These are phyloP conservation scores for Blastomyces gilchristii DNA, from an alignment of 2,329 filamentous ascomycete genomes.

Conservation along the genomic window DNA sequence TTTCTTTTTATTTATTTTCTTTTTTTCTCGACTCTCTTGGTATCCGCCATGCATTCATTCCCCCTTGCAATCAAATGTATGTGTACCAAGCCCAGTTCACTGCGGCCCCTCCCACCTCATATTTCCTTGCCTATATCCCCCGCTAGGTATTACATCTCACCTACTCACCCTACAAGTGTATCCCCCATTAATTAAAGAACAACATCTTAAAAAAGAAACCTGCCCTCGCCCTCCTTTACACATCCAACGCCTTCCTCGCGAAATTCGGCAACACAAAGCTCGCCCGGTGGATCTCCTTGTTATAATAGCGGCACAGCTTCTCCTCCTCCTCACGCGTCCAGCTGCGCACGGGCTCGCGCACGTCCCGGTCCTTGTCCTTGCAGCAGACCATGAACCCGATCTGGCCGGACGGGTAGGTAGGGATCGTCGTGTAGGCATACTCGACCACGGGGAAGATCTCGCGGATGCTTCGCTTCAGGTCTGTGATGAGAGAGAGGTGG, in stretches of 20 bases:
- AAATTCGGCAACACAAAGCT: constrained; percentile 90
- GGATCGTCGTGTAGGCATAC: constrained; percentile 97
- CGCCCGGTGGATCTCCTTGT: constrained; percentile 89
- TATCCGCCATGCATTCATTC: background rate
- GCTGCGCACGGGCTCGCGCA: constrained; percentile 71
- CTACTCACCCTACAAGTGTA: background rate
- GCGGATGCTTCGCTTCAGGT: constrained; percentile 93
- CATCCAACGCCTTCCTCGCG: constrained; percentile 59
- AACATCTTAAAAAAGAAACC: background rate
- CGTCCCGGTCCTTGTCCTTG: constrained; percentile 79
- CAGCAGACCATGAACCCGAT: constrained; percentile 99
- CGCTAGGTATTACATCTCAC: background rate
- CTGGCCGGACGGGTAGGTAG: constrained; percentile 96
- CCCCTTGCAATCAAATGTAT: background rate
- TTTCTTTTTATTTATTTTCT: background rate
- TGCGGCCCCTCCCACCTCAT: too few species aligned
- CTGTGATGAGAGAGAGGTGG: constrained; percentile 82
- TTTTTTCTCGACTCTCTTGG: background rate
- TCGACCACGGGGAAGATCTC: constrained; percentile 96
- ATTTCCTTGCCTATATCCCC: background rate
- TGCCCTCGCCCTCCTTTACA: background rate
- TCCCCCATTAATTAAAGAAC: background rate
- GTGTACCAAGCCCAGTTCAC: too few species aligned
- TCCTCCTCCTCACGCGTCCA: constrained; percentile 85
- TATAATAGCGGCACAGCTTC: constrained; percentile 93